Conservation (phyloP, 1,139 yeast species). For the Kodamaea plutei region DNA sequence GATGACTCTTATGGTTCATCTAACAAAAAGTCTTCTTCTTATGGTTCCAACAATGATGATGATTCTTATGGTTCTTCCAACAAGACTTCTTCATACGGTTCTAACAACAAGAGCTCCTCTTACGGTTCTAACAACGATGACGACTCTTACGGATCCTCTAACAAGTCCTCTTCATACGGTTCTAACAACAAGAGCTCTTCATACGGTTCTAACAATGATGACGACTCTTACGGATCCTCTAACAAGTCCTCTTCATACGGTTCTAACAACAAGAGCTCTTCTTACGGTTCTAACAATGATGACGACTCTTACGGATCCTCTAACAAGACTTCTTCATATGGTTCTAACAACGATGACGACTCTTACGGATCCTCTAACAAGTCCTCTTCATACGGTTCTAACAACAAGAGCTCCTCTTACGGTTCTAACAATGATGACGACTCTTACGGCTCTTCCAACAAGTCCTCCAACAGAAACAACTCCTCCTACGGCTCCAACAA, state of each 20-base stretch:
- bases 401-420: conserved; percentile 7
- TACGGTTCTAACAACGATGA: conserved; percentile 6
- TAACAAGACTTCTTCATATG: conserved; percentile 10
- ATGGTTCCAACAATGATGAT: conserved; percentile 7
- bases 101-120: conserved; percentile 9
- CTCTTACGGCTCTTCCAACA: conserved; percentile 9
- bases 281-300: conserved; percentile 8
- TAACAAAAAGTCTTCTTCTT: conserved; percentile 6
- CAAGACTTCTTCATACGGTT: conserved; percentile 3
- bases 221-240: conserved; percentile 10
- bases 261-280: conserved; percentile 5
- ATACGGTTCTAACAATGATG: conserved; percentile 11
- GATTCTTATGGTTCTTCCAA: conserved; percentile 12
- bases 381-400: conserved; percentile 6
- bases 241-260: conserved; percentile 7
- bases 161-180: conserved; percentile 9
- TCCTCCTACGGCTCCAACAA: conserved; percentile 12
- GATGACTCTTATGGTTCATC: conserved; percentile 15
- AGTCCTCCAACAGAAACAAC: conserved; percentile 9
- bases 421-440: conserved; percentile 10
- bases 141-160: conserved; percentile 8
- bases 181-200: conserved; percentile 9
- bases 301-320: conserved; percentile 11
- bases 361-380: conserved; percentile 9
- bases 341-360: conserved; percentile 10